Conservation (phyloP, 2,329 filamentous ascomycete species). For the Nectriaceae sp. region DNA sequence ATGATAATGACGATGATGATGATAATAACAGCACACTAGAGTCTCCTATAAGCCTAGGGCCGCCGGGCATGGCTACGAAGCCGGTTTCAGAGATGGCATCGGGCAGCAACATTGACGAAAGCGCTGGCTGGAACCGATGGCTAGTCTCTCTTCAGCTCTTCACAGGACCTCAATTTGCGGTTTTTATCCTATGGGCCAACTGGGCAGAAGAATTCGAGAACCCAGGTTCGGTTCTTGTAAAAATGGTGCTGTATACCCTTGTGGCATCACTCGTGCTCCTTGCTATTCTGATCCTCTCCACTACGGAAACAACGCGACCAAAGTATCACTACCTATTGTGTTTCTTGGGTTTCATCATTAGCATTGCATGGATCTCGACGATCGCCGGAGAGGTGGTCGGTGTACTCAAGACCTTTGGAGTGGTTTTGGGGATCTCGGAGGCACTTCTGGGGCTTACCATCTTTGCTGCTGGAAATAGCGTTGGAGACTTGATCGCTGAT, state of each 20-base stretch:
- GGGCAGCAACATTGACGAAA: slow-evolving; percentile 38
- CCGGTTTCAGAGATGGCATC: slow-evolving; percentile 36
- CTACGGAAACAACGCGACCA: slow-evolving; percentile 66
- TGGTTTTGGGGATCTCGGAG: slow-evolving; percentile 90
- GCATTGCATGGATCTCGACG: slow-evolving; percentile 94
- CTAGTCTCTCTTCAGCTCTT: slow-evolving; percentile 83
- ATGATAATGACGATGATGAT: slow-evolving; percentile 16
- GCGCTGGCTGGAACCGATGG: slow-evolving; percentile 84
- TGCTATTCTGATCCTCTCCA: slow-evolving; percentile 66
- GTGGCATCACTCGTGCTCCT: slow-evolving; percentile 69
- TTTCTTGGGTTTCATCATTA: slow-evolving; percentile 86
- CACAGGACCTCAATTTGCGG: slow-evolving; percentile 81
- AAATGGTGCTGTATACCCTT: slow-evolving; percentile 64
- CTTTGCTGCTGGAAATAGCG: slow-evolving; percentile 93
- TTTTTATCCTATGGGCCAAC: slow-evolving; percentile 75
- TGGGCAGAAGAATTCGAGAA: slow-evolving; percentile 58
- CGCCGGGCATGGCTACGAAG: slow-evolving; percentile 29
- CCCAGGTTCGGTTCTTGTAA: slow-evolving; percentile 52
- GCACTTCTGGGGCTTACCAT: slow-evolving; percentile 93
- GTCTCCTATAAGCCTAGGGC: slow-evolving; percentile 11
- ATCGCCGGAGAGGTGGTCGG: slow-evolving; percentile 96
- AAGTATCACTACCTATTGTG: slow-evolving; percentile 78
- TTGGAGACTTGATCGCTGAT: slow-evolving; percentile 92
- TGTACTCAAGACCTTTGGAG: slow-evolving; percentile 87
- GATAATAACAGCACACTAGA: slow-evolving; percentile 13